phyloP scores from a whole-genome alignment of 345 rosid species.

The Raphanus raphanistrum region DNA sequence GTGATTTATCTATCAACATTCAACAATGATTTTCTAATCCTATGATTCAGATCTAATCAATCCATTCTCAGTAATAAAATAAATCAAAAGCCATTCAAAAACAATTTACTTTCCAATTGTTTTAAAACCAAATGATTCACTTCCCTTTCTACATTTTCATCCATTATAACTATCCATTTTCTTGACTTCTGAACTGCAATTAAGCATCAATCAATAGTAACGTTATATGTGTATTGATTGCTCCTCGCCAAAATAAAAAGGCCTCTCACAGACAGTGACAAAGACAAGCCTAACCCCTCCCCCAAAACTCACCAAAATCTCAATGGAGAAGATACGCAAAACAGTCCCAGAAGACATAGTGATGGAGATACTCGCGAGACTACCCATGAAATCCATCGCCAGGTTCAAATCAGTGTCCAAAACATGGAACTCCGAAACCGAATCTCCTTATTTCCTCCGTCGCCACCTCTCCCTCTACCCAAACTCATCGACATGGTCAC shows the following conservation, averaged over 20 bases:
- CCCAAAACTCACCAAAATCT: not conserved
- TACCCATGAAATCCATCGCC: not conserved
- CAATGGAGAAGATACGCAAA: not conserved
- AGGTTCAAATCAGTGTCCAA: not conserved
- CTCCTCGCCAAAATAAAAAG: not conserved
- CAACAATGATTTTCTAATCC: no score
- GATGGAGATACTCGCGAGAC: not conserved
- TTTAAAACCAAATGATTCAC: not conserved
- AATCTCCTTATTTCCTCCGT: not conserved
- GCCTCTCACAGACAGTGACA: not conserved
- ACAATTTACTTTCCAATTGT: not conserved
- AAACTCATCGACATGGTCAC: not conserved
- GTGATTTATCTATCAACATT: no score
- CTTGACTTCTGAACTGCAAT: no score
- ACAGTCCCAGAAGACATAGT: not conserved
- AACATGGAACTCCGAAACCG: not conserved
- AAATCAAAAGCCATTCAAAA: no score
- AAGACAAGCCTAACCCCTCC: not conserved
- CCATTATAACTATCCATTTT: not conserved
- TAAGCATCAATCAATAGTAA: not conserved
- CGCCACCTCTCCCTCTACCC: not conserved
- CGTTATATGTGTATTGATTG: not conserved
- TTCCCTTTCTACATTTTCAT: not conserved
- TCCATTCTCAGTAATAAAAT: no score
- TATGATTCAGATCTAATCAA: no score